Conservation (phyloP, 2,329 filamentous ascomycete species). For the Botrytis hyacinthi region DNA sequence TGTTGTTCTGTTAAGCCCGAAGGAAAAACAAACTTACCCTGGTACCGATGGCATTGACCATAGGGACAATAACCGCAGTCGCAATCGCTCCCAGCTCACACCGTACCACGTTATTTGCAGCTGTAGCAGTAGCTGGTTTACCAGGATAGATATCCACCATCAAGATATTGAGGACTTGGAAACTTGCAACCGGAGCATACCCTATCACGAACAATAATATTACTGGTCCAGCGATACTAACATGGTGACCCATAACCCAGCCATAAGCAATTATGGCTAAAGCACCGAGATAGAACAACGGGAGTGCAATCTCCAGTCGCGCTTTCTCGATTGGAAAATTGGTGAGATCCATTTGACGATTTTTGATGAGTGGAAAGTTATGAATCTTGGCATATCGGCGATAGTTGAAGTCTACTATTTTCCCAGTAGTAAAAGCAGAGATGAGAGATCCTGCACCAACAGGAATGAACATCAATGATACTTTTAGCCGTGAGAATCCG, state of each 20-base stretch:
- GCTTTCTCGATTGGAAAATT: conserved; percentile 52
- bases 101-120: conserved; percentile 54
- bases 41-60: conserved; percentile 50
- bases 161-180: conserved; percentile 50
- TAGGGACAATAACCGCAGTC: conserved; percentile 51
- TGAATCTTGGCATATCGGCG: conserved; percentile 55
- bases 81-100: conserved; percentile 55
- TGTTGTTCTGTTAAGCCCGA: not conserved
- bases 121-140: conserved; percentile 44
- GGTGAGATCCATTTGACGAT: conserved; percentile 49
- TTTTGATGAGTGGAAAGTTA: conserved; percentile 52
- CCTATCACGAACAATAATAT: conserved; percentile 49
- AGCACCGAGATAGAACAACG: conserved; percentile 51
- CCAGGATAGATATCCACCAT: conserved; percentile 52
- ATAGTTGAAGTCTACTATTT: conserved; percentile 61
- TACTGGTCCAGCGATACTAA: conserved; percentile 48
- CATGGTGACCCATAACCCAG: conserved; percentile 47
- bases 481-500: conserved; percentile 42
- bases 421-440: conserved; percentile 36
- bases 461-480: conserved; percentile 28
- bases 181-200: conserved; percentile 52
- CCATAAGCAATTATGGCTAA: conserved; percentile 50
- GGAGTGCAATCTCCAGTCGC: conserved; percentile 49
- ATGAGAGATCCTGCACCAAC: conserved; percentile 20
- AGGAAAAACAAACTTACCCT: conserved; percentile 35